phyloP scores from a whole-genome alignment of 345 rosid genomes.

The Populus alba region DNA sequence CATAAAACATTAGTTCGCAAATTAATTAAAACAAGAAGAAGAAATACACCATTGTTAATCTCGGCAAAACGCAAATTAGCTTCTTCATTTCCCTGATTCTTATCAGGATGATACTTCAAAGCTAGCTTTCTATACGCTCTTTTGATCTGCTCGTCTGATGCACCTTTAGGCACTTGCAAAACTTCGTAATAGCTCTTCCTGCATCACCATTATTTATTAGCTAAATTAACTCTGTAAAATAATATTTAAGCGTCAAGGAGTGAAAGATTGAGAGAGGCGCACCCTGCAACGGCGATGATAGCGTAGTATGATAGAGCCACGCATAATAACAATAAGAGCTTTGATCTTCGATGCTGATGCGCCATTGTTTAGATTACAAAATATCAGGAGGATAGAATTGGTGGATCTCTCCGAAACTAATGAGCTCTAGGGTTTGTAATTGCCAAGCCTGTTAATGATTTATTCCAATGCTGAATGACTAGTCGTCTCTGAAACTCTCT shows the following conservation, averaged over 20 bases:
- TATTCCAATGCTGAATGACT: background rate
- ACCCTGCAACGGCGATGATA: constrained; percentile 57
- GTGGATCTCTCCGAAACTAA: constrained; percentile 34
- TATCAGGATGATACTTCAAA: constrained; percentile 96
- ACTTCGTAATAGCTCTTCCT: constrained; percentile 95
- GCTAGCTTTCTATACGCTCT: constrained; percentile 97
- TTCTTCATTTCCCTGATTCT: constrained; percentile 93
- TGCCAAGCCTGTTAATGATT: background rate
- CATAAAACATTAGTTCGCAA: background rate
- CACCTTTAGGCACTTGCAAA: constrained; percentile 85
- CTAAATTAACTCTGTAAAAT: background rate
- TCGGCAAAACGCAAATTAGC: constrained; percentile 85
- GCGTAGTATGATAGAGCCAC: constrained; percentile 46
- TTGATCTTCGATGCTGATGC: constrained; percentile 31
- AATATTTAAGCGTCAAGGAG: background rate
- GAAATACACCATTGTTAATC: constrained; percentile 68
- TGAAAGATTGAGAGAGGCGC: background rate
- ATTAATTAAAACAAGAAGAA: background rate
- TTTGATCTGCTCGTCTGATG: constrained; percentile 96
- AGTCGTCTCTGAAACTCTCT: background rate
- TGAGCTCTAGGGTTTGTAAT: background rate
- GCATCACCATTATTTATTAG: constrained; percentile 16
- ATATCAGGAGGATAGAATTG: background rate
- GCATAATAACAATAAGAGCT: constrained; percentile 48
- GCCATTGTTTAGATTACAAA: constrained; percentile 41